Evolutionary conservation across 257 asterid species (phyloP).

Genomic region (Gentiana macrophylla): DNA sequence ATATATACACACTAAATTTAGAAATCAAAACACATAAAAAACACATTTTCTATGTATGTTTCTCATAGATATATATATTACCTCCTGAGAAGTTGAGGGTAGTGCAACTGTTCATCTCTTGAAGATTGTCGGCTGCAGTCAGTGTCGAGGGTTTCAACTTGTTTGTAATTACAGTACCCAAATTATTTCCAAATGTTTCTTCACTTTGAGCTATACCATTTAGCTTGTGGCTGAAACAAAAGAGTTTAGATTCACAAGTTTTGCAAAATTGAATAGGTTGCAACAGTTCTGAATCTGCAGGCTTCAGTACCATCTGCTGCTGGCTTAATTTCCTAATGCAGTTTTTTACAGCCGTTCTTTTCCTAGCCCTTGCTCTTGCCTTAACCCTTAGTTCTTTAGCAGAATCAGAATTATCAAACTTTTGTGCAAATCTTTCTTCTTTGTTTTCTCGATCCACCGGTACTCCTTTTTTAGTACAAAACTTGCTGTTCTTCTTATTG

Average conservation of each 20-base stretch:
- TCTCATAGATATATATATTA: conserved; percentile 6
- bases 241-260: conserved; percentile 6
- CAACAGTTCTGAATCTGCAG: no score
- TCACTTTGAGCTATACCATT: background rate
- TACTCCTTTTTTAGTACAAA: conserved; percentile 2
- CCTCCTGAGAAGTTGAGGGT: conserved; percentile 36
- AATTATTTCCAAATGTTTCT: conserved; percentile 25
- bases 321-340: conserved; percentile 35
- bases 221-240: conserved; percentile 3
- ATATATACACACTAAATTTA: no score
- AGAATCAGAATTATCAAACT: conserved; percentile 1
- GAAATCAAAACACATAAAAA: background rate
- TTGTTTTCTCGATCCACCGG: no score
- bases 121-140: no score
- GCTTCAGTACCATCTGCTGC: no score
- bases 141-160: conserved; percentile 22
- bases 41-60: no score
- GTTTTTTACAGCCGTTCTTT: no score
- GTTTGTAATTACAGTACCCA: conserved; percentile 17
- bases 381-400: conserved; percentile 64
- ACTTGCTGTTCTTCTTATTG: background rate
- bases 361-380: conserved; percentile 90
- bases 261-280: conserved; percentile 11
- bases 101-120: conserved; percentile 7
- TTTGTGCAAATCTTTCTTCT: conserved; percentile 8